A percentile compares a stretch with the other conserved stretches of the same genome.
Conservation (phyloP, 495 filamentous ascomycete genomes). For the Penicillium herquei region DNA sequence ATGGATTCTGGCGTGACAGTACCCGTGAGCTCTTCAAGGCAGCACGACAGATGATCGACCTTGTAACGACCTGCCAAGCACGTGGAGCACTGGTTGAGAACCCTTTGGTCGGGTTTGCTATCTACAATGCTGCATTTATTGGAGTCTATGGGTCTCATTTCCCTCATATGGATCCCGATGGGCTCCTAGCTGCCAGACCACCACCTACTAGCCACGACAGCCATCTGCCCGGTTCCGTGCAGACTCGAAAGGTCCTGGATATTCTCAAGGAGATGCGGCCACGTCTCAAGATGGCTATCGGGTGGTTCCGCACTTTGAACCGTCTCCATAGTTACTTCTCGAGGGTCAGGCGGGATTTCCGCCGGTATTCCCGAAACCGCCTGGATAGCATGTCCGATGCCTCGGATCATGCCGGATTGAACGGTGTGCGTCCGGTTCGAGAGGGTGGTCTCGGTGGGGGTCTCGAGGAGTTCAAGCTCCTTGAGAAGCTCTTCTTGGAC, state of each 20-base stretch:
- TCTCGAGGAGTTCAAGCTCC: constrained; percentile 67
- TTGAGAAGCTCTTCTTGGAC: constrained; percentile 57
- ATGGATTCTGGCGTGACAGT: constrained; percentile 71
- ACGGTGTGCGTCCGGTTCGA: constrained; percentile 42
- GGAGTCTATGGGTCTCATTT: constrained; percentile 72
- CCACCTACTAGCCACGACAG: constrained; percentile 26
- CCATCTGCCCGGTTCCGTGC: constrained; percentile 33
- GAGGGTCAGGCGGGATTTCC: constrained; percentile 61
- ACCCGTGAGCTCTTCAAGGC: constrained; percentile 72
- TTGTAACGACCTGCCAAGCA: constrained; percentile 71
- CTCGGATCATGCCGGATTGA: constrained; percentile 35
- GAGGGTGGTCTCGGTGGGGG: constrained; percentile 60
- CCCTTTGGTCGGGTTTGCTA: constrained; percentile 74
- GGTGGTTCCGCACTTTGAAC: constrained; percentile 66
- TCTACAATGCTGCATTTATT: constrained; percentile 75
- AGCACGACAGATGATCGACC: constrained; percentile 71
- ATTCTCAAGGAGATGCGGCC: constrained; percentile 61
- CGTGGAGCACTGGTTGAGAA: constrained; percentile 73
- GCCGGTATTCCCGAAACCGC: constrained; percentile 43
- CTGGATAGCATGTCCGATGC: constrained; percentile 30
- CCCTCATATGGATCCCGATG: constrained; percentile 71
- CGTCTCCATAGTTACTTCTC: constrained; percentile 68
- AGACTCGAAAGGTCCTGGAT: constrained; percentile 51
- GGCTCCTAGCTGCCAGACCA: constrained; percentile 48
- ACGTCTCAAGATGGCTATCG: constrained; percentile 67